phyloP scores from a whole-genome alignment of 345 rosid genomes.

The Diplotaxis tenuifolia region DNA sequence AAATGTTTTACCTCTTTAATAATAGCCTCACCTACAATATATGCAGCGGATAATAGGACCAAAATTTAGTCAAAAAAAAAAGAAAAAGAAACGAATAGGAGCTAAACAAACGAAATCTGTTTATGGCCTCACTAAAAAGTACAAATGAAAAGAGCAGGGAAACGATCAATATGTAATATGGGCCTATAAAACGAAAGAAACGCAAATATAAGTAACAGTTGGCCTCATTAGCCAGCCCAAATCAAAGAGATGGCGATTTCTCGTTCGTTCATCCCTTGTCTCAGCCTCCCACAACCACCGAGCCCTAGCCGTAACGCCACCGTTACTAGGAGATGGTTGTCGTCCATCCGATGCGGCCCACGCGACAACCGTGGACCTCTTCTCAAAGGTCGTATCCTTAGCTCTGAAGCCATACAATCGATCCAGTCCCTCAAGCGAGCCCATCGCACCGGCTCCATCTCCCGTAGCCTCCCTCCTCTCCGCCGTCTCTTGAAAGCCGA shows the following conservation, averaged over 20 bases:
- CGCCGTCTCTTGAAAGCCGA: slow-evolving; percentile 75
- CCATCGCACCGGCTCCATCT: slow-evolving; percentile 32
- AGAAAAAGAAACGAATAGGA: too few species aligned
- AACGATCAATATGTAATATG: neutral
- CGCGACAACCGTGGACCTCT: slow-evolving; percentile 84
- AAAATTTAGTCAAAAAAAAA: too few species aligned
- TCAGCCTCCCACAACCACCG: slow-evolving; percentile 31
- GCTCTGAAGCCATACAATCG: slow-evolving; percentile 91
- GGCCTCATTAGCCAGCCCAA: neutral
- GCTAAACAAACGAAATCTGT: too few species aligned
- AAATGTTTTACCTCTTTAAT: too few species aligned
- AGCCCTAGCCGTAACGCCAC: slow-evolving; percentile 9
- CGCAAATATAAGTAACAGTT: neutral
- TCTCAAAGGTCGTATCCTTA: slow-evolving; percentile 73
- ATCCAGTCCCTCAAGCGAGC: slow-evolving; percentile 81
- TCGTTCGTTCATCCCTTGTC: slow-evolving; percentile 3
- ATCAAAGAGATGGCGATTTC: slow-evolving; percentile 26
- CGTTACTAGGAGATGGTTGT: slow-evolving; percentile 7
- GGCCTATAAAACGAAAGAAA: neutral
- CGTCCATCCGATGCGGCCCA: slow-evolving; percentile 57
- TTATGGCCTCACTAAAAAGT: too few species aligned
- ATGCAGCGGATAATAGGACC: too few species aligned
- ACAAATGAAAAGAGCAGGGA: too few species aligned
- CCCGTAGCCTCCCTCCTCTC: slow-evolving; percentile 51
- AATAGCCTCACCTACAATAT: too few species aligned